These are phyloP conservation scores for Xanthoconium purpureum DNA, from an alignment of 768 basidiomycete species.

Conservation along the genomic window DNA sequence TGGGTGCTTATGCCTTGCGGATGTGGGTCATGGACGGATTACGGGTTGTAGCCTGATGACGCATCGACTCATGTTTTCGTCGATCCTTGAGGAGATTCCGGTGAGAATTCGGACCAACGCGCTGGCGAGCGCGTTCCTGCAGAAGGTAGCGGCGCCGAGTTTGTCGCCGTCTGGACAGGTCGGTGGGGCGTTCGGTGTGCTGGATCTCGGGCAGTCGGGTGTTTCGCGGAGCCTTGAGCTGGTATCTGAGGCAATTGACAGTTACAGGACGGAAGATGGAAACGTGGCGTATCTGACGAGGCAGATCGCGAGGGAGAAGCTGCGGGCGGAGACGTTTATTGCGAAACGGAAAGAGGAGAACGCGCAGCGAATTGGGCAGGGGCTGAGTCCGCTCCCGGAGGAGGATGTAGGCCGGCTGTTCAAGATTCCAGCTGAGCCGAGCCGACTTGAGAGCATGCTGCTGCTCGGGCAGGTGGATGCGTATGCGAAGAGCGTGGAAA, in stretches of 20 bases:
- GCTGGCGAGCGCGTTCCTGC: conserved; percentile 75
- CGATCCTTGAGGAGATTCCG: conserved; percentile 83
- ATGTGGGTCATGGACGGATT: conserved; percentile 1
- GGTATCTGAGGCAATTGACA: conserved; percentile 81
- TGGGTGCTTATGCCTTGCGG: conserved; percentile 29
- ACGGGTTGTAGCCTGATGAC: conserved; percentile 59
- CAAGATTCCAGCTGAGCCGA: conserved; percentile 87
- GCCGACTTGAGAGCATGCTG: conserved; percentile 82
- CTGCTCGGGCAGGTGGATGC: conserved; percentile 86
- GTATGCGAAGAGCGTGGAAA: conserved; percentile 73
- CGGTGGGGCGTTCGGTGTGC: conserved; percentile 59
- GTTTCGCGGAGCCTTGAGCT: conserved; percentile 77
- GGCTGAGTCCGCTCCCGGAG: conserved; percentile 81
- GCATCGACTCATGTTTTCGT: conserved; percentile 80
- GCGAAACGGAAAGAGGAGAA: conserved; percentile 91
- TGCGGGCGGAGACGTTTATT: conserved; percentile 73
- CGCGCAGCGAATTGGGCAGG: conserved; percentile 70
- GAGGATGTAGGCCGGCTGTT: conserved; percentile 82
- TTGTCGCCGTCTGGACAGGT: conserved; percentile 40
- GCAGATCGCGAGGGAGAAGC: conserved; percentile 84
- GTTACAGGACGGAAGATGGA: conserved; percentile 86
- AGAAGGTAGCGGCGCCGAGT: conserved; percentile 50
- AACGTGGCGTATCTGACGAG: conserved; percentile 86
- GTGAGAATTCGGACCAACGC: conserved; percentile 81
- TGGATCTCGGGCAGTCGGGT: conserved; percentile 69